phyloP scores from a whole-genome alignment of 2,329 filamentous ascomycete species.

The Tolypocladium ophioglossoides region DNA sequence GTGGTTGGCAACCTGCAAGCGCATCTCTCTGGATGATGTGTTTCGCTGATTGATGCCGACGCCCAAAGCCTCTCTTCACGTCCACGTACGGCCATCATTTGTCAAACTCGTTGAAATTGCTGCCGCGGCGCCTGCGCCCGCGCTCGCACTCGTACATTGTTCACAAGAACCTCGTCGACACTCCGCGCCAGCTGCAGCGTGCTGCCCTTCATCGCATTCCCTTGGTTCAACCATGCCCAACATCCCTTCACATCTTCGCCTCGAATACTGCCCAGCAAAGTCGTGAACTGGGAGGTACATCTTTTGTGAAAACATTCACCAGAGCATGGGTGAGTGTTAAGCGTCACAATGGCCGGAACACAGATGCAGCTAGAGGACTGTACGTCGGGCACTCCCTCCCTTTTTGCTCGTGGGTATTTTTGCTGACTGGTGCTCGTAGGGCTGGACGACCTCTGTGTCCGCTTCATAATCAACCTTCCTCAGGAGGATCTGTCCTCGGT shows the following conservation, averaged over 20 bases:
- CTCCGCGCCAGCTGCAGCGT: background rate
- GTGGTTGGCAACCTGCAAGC: background rate
- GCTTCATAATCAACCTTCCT: constrained; percentile 96
- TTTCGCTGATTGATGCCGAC: background rate
- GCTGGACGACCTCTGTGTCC: constrained; percentile 95
- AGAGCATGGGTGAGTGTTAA: constrained; percentile 18
- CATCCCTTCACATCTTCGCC: constrained; percentile 17
- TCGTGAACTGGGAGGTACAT: constrained; percentile 15
- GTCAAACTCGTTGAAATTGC: background rate
- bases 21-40: background rate
- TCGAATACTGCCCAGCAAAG: constrained; percentile 18
- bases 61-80: background rate
- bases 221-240: constrained; percentile 19
- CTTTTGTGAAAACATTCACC: background rate
- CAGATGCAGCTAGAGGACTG: constrained; percentile 88
- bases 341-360: constrained; percentile 58
- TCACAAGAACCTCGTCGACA: background rate
- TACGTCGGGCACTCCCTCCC: constrained; percentile 27
- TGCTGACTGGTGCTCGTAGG: constrained; percentile 36
- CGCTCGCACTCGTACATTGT: background rate
- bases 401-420: background rate
- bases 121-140: background rate
- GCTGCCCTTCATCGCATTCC: background rate
- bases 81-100: background rate
- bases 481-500: constrained; percentile 82